Percentiles rank a stretch among this genome's conserved stretches.
phyloP scores from a whole-genome alignment of 1,284 basidiomycete genomes.

The Exobasidium cylindrosporum region DNA sequence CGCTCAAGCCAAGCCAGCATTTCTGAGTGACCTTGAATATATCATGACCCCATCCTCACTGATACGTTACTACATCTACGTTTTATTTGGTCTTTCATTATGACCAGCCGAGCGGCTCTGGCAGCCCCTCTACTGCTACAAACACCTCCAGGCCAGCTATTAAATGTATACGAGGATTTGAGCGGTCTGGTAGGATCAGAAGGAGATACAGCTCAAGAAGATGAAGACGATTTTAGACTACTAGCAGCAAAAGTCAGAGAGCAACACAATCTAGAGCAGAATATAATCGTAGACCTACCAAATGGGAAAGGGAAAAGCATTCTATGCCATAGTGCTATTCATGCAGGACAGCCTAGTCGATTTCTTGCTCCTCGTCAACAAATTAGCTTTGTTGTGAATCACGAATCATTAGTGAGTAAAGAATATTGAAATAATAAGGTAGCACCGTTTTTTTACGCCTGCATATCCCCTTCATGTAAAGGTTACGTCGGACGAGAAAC shows the following conservation, averaged over 20 bases:
- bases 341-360: not conserved
- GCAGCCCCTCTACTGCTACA: constrained; percentile 12
- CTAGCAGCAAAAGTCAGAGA: constrained; percentile 1
- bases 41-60: not conserved
- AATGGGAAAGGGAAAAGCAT: constrained; percentile 1
- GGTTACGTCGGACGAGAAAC: constrained; percentile 5
- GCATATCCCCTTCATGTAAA: too few relatives aligned
- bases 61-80: not conserved
- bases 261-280: constrained; percentile 19
- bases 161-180: constrained; percentile 13
- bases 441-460: too few relatives aligned
- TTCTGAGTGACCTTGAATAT: too few relatives aligned
- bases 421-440: too few relatives aligned
- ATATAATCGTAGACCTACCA: constrained; percentile 13
- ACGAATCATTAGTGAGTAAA: not conserved
- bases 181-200: constrained; percentile 8
- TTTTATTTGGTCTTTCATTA: not conserved
- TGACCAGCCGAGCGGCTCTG: constrained; percentile 8
- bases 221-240: constrained; percentile 4
- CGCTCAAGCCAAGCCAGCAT: too few relatives aligned
- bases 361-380: constrained; percentile 2
- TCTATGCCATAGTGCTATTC: not conserved
- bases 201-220: not conserved
- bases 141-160: constrained; percentile 16
- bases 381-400: not conserved